Percentiles rank a stretch among this genome's conserved stretches.
These are phyloP conservation scores for Cutaneotrichosporon sp. DNA, from an alignment of 1,284 basidiomycete genomes.

Conservation along the genomic window DNA sequence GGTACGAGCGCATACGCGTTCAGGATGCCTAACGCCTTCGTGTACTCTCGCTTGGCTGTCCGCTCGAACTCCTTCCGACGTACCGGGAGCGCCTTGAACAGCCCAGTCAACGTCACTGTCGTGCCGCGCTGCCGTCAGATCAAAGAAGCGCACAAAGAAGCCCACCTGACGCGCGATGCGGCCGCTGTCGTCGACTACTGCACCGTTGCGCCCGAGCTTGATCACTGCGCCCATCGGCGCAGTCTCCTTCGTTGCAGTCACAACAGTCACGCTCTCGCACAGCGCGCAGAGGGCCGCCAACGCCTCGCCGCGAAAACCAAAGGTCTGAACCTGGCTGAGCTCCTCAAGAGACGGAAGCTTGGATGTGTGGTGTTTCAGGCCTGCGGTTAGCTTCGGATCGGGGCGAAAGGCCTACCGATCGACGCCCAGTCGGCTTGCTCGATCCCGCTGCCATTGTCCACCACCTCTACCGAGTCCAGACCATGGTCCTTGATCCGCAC, in stretches of 20 bases:
- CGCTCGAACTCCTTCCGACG: slow-evolving; percentile 88
- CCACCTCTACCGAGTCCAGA: slow-evolving; percentile 79
- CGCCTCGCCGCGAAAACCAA: slow-evolving; percentile 96
- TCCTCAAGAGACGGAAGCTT: slow-evolving; percentile 80
- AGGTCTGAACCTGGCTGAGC: slow-evolving; percentile 73
- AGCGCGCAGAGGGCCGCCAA: slow-evolving; percentile 89
- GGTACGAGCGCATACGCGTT: slow-evolving; percentile 90
- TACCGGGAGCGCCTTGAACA: slow-evolving; percentile 85
- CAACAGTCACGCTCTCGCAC: slow-evolving; percentile 67
- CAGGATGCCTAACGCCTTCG: slow-evolving; percentile 77
- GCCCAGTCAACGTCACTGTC: slow-evolving; percentile 70
- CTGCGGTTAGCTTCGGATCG: slow-evolving; percentile 52
- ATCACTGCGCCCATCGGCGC: slow-evolving; percentile 78
- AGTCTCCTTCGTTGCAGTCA: slow-evolving; percentile 69
- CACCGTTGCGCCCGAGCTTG: slow-evolving; percentile 68
- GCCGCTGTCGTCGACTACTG: slow-evolving; percentile 58
- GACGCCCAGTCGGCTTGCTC: slow-evolving; percentile 70
- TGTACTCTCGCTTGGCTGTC: slow-evolving; percentile 87
- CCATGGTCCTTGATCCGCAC: slow-evolving; percentile 90
- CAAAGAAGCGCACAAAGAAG: slow-evolving; percentile 9
- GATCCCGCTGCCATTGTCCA: slow-evolving; percentile 92
- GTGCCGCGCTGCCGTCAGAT: slow-evolving; percentile 71
- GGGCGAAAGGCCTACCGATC: slow-evolving; percentile 61
- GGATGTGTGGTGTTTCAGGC: slow-evolving; percentile 90
- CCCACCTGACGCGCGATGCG: slow-evolving; percentile 74